Conservation (phyloP, 805 yeast species). For the Myxozyma neglecta region DNA sequence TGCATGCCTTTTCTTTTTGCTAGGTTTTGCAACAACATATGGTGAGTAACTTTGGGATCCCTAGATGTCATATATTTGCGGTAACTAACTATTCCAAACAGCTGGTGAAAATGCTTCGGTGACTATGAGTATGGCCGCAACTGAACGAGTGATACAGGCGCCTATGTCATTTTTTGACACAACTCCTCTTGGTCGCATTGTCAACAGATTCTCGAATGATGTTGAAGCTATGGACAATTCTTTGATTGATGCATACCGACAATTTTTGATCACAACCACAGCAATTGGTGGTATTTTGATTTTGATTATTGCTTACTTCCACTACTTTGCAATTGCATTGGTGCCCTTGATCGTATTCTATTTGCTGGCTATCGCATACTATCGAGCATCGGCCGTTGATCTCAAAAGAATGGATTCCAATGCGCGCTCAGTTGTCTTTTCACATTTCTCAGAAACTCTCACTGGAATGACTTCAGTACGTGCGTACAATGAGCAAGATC, state of each 20-base stretch:
- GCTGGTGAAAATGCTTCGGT: constrained; percentile 56
- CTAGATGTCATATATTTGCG: constrained; percentile 47
- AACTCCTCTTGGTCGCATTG: constrained; percentile 82
- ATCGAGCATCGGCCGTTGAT: constrained; percentile 73
- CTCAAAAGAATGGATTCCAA: constrained; percentile 73
- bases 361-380: constrained; percentile 51
- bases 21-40: constrained; percentile 42
- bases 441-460: constrained; percentile 68
- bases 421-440: constrained; percentile 68
- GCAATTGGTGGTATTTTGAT: constrained; percentile 63
- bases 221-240: constrained; percentile 83
- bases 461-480: constrained; percentile 66
- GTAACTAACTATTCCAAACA: constrained; percentile 24
- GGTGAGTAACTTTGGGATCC: constrained; percentile 1
- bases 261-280: constrained; percentile 55
- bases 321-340: constrained; percentile 69
- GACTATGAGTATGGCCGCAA: constrained; percentile 61
- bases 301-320: constrained; percentile 66
- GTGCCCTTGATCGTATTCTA: constrained; percentile 56
- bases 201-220: constrained; percentile 85
- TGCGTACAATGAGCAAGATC: constrained; percentile 50
- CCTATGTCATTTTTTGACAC: constrained; percentile 84
- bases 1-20: constrained; percentile 49
- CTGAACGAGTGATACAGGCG: constrained; percentile 61
- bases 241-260: constrained; percentile 65